Base-by-base conservation (phyloP, 345 rosid species). In the Pelargonium nanum region DNA sequence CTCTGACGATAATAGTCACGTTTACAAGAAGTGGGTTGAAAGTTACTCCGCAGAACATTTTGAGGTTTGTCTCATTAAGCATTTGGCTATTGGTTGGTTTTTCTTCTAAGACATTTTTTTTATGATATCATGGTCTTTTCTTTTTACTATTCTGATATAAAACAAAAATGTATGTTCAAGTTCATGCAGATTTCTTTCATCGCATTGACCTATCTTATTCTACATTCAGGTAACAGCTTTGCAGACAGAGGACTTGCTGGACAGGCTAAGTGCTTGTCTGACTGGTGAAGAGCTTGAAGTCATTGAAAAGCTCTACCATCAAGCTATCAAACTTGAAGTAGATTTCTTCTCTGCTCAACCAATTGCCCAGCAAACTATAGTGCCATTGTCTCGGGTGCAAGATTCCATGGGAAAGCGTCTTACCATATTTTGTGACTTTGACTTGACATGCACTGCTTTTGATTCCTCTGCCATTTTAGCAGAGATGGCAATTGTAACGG, bases 391-490 rank as follows among this genome's bases (percentile, higher is more conserved):
- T 53, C 82, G 75, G 70, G 83, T 60, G 69, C 89, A 78, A 45
- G 76, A 74, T 71, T 82, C 78, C 56, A 78, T 60, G 20, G 82
- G 72, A 66, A 82, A 78, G 60, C 81, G 69, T 40, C 74, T 86
- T 34, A 51, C 81, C 76, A 78, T 90, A 78, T 94, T 90, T 70
- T 83, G 90, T 65, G 99, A 94, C 77, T 94, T 94, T 80, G 99
- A 94, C 80, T 80, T 94, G 76, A 88, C 97, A 21, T 90, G 99
- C 80, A 71, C 96, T 0, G 83, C 84, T 70, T 84, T 90, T 74
- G 99, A 94, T 83, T 94, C 99, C 25, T 86, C 96, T 65, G 97
- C 97, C 70, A 86, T 90, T 68, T 76, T 90, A 79, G 97, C 97
- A 1, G 95, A 94, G 81, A 88, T 94, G 56, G 95, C 99, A 68